Evolutionary conservation across 2,329 filamentous ascomycete species (phyloP).

Genomic region (Paraphaeosphaeria minitans): DNA sequence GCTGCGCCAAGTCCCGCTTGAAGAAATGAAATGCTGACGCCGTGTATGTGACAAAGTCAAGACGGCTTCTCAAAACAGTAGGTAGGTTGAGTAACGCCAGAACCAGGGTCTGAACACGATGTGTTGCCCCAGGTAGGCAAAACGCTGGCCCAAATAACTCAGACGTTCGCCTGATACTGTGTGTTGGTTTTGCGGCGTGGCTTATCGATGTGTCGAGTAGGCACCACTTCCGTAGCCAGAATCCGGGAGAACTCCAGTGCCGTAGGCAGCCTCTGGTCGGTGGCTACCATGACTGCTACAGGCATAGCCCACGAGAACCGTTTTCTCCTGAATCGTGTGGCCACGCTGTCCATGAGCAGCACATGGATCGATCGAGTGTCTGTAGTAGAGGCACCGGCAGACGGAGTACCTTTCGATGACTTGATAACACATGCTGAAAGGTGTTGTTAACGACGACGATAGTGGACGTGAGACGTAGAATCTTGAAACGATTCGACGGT

Average conservation of each 20-base stretch:
- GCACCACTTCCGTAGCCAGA: constrained; percentile 37
- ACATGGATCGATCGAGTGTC: constrained; percentile 85
- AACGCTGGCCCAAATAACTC: too few relatives aligned
- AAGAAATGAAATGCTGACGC: constrained; percentile 23
- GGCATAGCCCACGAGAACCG: constrained; percentile 81
- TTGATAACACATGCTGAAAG: constrained; percentile 77
- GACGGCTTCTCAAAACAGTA: neutral
- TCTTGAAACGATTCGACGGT: constrained; percentile 10
- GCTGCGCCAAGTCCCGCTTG: constrained; percentile 29
- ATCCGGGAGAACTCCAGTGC: constrained; percentile 31
- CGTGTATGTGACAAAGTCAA: constrained; percentile 1
- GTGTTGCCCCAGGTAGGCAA: too few relatives aligned
- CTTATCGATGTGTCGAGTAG: constrained; percentile 23
- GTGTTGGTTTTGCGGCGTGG: constrained; percentile 4
- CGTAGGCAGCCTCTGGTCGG: constrained; percentile 28
- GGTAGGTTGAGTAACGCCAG: neutral
- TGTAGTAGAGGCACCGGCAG: constrained; percentile 86
- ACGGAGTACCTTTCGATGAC: constrained; percentile 84
- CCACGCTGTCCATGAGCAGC: constrained; percentile 73
- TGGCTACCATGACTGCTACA: constrained; percentile 63
- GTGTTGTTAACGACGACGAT: constrained; percentile 2
- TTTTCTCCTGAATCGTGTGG: constrained; percentile 74
- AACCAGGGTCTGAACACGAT: too few relatives aligned
- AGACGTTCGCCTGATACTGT: neutral
- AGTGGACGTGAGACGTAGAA: constrained; percentile 7